Percentiles rank a stretch among this genome's conserved stretches.
phyloP scores from a whole-genome alignment of 2,329 filamentous ascomycete species.

The Drechslerella stenobrocha region DNA sequence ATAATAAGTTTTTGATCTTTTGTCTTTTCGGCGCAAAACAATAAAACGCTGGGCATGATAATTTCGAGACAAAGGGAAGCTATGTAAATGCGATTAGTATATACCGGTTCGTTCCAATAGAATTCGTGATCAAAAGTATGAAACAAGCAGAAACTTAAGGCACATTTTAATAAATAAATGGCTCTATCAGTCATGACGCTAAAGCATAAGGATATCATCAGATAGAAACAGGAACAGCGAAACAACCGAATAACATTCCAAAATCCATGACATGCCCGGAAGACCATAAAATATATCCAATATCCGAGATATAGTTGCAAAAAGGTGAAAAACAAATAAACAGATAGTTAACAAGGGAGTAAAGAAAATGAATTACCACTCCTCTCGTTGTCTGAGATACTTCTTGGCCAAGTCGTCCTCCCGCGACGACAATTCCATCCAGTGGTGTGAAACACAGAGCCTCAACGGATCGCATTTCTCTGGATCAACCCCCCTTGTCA shows the following conservation, averaged over 20 bases:
- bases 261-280: neutral
- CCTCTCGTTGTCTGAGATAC: constrained; percentile 73
- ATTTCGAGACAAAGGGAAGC: constrained; percentile 13
- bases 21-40: constrained; percentile 22
- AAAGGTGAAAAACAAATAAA: constrained; percentile 10
- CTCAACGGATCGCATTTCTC: constrained; percentile 76
- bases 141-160: constrained; percentile 5
- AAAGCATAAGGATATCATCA: constrained; percentile 47
- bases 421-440: constrained; percentile 91
- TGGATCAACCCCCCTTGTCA: constrained; percentile 61
- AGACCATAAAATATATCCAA: neutral
- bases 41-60: constrained; percentile 15
- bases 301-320: constrained; percentile 2
- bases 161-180: constrained; percentile 13
- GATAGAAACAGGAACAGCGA: neutral
- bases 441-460: constrained; percentile 94
- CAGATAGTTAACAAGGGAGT: no score
- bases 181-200: constrained; percentile 47
- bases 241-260: constrained; percentile 6
- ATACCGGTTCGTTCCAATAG: constrained; percentile 30
- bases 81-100: constrained; percentile 43
- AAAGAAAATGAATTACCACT: constrained; percentile 59
- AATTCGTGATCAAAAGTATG: constrained; percentile 8
- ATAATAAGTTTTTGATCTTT: constrained; percentile 17
- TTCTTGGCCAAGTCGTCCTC: constrained; percentile 82